These are phyloP conservation scores for Aspergillus floridensis DNA, from an alignment of 2,329 filamentous ascomycete genomes.

Conservation along the genomic window DNA sequence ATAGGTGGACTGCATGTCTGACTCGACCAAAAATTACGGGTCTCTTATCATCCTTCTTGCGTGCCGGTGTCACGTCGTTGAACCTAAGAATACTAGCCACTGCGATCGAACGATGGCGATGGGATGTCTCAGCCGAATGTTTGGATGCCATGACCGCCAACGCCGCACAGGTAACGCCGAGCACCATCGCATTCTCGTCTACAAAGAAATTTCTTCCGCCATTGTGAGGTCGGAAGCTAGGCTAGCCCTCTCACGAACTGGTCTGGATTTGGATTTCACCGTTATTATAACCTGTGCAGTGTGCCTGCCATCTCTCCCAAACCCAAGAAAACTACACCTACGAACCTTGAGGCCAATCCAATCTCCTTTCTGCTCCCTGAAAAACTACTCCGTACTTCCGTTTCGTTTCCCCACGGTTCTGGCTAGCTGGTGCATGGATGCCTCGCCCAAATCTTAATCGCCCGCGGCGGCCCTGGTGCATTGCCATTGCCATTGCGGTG, in stretches of 20 bases:
- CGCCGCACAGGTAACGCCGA: not conserved
- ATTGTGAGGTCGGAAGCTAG: not conserved
- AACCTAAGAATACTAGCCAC: not conserved
- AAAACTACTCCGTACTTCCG: not conserved
- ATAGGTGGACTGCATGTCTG: slow-evolving; percentile 3
- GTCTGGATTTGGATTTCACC: not conserved
- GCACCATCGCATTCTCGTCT: not conserved
- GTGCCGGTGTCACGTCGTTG: not conserved
- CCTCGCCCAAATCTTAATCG: slow-evolving; percentile 8
- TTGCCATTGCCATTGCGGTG: slow-evolving; percentile 7
- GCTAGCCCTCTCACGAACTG: not conserved
- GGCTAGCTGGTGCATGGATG: slow-evolving; percentile 1
- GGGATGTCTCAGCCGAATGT: not conserved
- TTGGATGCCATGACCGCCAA: not conserved
- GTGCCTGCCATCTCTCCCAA: not conserved
- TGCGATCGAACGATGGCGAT: not conserved
- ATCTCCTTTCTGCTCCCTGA: not conserved
- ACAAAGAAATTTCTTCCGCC: not conserved
- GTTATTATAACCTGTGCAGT: not conserved
- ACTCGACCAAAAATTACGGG: slow-evolving; percentile 4
- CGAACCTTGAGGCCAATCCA: not conserved
- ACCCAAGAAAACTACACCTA: not conserved
- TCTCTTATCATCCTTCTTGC: not conserved
- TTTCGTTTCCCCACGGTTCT: not conserved
- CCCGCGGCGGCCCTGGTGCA: slow-evolving; percentile 14